phyloP scores from a whole-genome alignment of 495 filamentous ascomycete genomes.

The Saxophila tyrrhenica region DNA sequence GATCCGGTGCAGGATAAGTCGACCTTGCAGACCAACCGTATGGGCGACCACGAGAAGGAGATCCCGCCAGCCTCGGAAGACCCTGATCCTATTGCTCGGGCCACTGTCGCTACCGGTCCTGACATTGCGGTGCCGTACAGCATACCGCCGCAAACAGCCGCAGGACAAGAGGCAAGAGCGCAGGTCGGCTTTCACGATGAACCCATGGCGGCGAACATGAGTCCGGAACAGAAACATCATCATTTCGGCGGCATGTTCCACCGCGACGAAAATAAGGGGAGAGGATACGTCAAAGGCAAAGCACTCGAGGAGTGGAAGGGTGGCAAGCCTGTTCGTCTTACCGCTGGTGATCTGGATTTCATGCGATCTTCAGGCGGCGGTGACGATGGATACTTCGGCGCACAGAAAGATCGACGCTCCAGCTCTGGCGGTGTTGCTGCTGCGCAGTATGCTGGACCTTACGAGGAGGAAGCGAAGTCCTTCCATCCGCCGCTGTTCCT shows the following conservation, averaged over 20 bases:
- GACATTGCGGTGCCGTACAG: conserved; percentile 11
- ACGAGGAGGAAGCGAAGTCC: conserved; percentile 37
- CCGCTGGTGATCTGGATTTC: conserved; percentile 23
- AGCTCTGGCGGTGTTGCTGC: not conserved
- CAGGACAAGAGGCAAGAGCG: conserved; percentile 15
- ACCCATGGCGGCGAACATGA: not conserved
- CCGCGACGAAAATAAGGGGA: conserved; percentile 13
- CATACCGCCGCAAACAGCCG: conserved; percentile 23
- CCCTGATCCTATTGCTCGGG: conserved; percentile 16
- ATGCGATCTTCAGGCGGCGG: conserved; percentile 14
- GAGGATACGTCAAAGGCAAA: conserved; percentile 17
- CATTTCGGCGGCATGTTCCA: conserved; percentile 22
- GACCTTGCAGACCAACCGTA: conserved; percentile 21
- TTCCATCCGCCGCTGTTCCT: conserved; percentile 79
- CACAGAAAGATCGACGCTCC: not conserved
- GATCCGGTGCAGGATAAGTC: conserved; percentile 6
- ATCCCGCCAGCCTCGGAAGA: conserved; percentile 6
- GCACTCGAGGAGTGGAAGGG: conserved; percentile 30
- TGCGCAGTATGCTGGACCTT: conserved; percentile 24
- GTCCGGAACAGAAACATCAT: conserved; percentile 15
- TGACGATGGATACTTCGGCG: conserved; percentile 29
- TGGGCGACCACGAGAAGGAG: conserved; percentile 6
- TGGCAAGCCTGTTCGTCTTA: conserved; percentile 19
- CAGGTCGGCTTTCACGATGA: conserved; percentile 22
- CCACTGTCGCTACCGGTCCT: conserved; percentile 10